Evolutionary conservation across 805 yeast genomes (phyloP).

Genomic region (Metschnikowia orientalis): DNA sequence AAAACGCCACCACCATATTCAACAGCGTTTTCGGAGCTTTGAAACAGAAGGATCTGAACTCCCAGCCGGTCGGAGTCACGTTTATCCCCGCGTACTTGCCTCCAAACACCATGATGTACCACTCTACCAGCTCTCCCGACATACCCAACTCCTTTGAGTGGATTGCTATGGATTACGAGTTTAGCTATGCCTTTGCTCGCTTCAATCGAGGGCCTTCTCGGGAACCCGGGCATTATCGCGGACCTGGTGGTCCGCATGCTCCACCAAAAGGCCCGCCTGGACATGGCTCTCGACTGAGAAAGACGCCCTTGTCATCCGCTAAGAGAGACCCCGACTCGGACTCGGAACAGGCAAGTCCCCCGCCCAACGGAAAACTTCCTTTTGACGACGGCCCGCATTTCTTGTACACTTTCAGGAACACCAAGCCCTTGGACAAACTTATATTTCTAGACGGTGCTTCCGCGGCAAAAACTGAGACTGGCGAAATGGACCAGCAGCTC

Average conservation of each 20-base stretch:
- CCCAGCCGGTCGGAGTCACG: constrained; percentile 54
- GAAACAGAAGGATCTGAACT: constrained; percentile 47
- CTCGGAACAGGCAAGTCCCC: not conserved
- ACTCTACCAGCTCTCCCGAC: constrained; percentile 39
- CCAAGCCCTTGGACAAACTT: constrained; percentile 44
- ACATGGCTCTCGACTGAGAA: not conserved
- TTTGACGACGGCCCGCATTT: constrained; percentile 8
- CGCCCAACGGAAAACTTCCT: not conserved
- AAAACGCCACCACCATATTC: constrained; percentile 53
- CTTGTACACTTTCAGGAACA: constrained; percentile 45
- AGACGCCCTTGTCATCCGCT: not conserved
- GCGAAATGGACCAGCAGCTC: constrained; percentile 54
- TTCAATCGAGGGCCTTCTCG: constrained; percentile 11
- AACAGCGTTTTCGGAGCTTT: constrained; percentile 51
- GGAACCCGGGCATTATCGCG: not conserved
- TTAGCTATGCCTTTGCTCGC: constrained; percentile 48
- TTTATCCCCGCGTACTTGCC: constrained; percentile 60
- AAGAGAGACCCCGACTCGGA: not conserved
- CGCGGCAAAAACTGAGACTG: constrained; percentile 54
- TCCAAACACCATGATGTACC: constrained; percentile 54
- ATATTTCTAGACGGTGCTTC: constrained; percentile 63
- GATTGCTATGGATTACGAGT: constrained; percentile 63
- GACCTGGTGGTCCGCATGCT: not conserved
- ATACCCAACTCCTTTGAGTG: constrained; percentile 52
- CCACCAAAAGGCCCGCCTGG: not conserved